Evolutionary conservation across 306 rosid genomes (phyloP), one percentile per base, ranked within the genome.

Genomic region (Gastrolobium villosum): DNA sequence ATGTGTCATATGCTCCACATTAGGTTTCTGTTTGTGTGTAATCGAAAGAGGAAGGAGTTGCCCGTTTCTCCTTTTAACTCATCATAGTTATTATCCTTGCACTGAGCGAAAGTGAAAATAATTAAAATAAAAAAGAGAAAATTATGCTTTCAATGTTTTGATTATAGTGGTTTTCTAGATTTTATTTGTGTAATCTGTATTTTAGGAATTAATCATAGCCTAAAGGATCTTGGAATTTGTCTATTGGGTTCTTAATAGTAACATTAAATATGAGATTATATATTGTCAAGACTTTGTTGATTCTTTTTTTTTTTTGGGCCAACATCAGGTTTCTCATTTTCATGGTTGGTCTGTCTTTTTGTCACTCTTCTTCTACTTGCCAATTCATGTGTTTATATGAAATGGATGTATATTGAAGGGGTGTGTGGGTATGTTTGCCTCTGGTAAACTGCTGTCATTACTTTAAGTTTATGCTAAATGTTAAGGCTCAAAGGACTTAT

Each of bases 21-120:
- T 36, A 10, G 6, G 39, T 59, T 49, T 49, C 6, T 59, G 61
- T 69, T 45, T 68, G 9, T 46, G 5, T 77, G 57, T 32, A 39
- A 13, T 52, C 40, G 10, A 11, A 52, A 36, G 26, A 43, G 36
- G 56, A 13, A 35, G 48, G 62, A 15, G 44, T 11, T 52, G 55
- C 34, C 40, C 9, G 66, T 77, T 77, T 77, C 67, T 66, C 49
- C 59, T 54, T 75, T 54, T 2, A n/a, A 53, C 31, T 64, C 4
- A 6, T 52, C 64, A 70, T 5, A 50, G 15, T 20, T 8, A 10
- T 15, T 31, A 36, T 39, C 41, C 30, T 36, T 59, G 0, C n/a
- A 26, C 10, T 13, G 7, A 28, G 15, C 46, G 8, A 32, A 20
- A 15, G 5, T 44, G 14, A 3, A 10, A 46, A 35, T 20, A 20